Evolutionary conservation across 192 early-diverging fungal species (phyloP).

Genomic region (Backusella australiensis): DNA sequence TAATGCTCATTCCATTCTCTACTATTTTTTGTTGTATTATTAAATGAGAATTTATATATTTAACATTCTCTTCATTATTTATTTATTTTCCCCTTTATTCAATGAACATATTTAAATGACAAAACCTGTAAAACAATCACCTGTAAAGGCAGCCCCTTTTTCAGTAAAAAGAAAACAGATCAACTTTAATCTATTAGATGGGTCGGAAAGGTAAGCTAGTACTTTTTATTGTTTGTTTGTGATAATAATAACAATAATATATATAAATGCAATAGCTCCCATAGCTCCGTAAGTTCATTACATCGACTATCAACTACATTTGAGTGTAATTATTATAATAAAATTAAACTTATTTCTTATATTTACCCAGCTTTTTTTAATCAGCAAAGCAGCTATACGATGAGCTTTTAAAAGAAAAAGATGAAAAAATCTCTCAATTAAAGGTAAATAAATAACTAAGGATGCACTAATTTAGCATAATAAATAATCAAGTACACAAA

Average conservation of each 20-base stretch:
- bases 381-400: not conserved
- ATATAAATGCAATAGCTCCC: not conserved
- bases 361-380: not conserved
- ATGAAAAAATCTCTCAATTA: slow-evolving; percentile 1
- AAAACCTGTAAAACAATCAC: not conserved
- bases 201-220: not conserved
- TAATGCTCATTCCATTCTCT: not conserved
- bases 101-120: not conserved
- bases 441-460: not conserved
- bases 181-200: slow-evolving; percentile 11
- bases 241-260: not conserved
- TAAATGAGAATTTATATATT: not conserved
- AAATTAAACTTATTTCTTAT: not conserved
- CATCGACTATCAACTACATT: slow-evolving; percentile 2
- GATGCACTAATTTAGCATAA: not conserved
- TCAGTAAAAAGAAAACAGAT: slow-evolving; percentile 16
- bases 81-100: not conserved
- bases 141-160: not conserved
- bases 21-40: not conserved
- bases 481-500: not conserved
- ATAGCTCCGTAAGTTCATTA: not conserved
- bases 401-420: slow-evolving; percentile 6
- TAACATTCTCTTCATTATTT: not conserved
- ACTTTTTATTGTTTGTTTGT: not conserved
- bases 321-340: slow-evolving; percentile 3